Conservation (phyloP, 257 asterid genomes). For the Nicotiana tomentosiformis region DNA sequence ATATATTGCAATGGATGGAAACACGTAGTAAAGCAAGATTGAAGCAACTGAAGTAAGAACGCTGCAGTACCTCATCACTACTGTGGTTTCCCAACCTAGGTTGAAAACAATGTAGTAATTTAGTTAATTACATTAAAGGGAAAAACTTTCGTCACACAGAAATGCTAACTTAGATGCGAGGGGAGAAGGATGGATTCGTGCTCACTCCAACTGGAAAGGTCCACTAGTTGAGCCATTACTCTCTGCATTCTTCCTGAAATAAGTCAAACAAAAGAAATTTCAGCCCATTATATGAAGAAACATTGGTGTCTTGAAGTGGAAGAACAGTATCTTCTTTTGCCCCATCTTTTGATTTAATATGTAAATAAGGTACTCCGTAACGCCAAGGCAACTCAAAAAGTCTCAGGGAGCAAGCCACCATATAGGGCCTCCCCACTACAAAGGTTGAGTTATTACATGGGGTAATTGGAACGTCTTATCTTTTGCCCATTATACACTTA, state of each 20-base stretch:
- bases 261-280: not conserved
- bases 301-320: not conserved
- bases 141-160: not conserved
- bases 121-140: conserved; percentile 8
- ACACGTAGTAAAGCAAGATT: not conserved
- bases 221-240: not conserved
- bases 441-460: not conserved
- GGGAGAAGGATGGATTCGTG: not conserved
- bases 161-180: not conserved
- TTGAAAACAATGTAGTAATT: conserved; percentile 12
- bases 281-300: not conserved
- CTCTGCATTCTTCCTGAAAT: conserved; percentile 2
- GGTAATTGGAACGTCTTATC: not conserved
- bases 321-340: not conserved
- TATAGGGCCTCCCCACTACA: not conserved
- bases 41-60: conserved; percentile 26
- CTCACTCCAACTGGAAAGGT: conserved; percentile 1
- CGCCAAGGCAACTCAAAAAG: not conserved
- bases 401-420: not conserved
- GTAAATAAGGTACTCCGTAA: not conserved
- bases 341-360: not conserved
- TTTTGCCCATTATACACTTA: not conserved
- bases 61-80: conserved; percentile 22
- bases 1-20: conserved; percentile 6
- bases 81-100: conserved; percentile 36